Conservation (phyloP, 106 monocot species). For the Agapanthus africanus region DNA sequence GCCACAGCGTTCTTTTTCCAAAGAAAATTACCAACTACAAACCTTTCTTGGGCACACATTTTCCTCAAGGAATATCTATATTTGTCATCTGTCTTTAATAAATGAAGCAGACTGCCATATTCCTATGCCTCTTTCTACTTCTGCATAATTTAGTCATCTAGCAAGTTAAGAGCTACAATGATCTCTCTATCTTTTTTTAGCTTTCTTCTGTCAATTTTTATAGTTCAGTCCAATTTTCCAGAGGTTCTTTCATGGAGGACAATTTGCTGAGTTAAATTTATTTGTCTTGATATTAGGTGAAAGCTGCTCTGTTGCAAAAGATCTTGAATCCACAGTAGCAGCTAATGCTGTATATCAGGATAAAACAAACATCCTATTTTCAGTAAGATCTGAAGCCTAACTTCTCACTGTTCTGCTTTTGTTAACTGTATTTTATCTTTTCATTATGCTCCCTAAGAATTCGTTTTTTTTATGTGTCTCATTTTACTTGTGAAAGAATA, state of each 20-base stretch:
- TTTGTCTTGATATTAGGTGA: conserved; percentile 56
- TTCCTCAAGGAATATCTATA: not conserved
- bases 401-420: not conserved
- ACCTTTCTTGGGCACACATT: too few species aligned
- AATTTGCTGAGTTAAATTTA: not conserved
- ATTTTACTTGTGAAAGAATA: conserved; percentile 10
- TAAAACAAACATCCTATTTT: conserved; percentile 98
- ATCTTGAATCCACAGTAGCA: conserved; percentile 61
- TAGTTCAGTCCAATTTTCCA: not conserved
- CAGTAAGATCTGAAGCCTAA: conserved; percentile 45
- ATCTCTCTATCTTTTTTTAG: not conserved
- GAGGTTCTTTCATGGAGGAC: not conserved
- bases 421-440: not conserved
- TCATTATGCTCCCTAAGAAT: not conserved
- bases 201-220: not conserved
- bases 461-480: not conserved
- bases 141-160: too few species aligned
- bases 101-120: too few species aligned
- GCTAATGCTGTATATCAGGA: conserved; percentile 98
- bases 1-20: too few species aligned
- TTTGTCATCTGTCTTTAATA: not conserved
- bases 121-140: too few species aligned
- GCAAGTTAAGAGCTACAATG: too few species aligned
- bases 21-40: too few species aligned
- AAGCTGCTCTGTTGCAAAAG: conserved; percentile 98